Evolutionary conservation across 345 rosid species (phyloP), one percentile per base, ranked within the genome.

Genomic region (Moricandia moricandioides): DNA sequence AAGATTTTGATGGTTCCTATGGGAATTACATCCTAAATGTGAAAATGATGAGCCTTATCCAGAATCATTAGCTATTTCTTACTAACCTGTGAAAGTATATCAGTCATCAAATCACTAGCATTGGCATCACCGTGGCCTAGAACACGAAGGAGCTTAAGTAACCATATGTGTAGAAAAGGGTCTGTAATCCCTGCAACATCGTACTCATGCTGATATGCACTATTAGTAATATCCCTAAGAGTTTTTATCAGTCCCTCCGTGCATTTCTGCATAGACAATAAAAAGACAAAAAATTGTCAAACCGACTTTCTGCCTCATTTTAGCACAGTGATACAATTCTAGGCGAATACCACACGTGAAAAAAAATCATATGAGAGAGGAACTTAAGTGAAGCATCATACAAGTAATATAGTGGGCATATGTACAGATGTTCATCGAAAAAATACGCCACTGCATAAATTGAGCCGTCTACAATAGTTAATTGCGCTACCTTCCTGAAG

Each of bases 181-280:
- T 96, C 99, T 49, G 96, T 77, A 73, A 92, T 96, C 80, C 99
- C 98, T 73, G 97, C 90, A 88, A 96, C 81, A 83, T 96, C 99
- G 87, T 92, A 96, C 82, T 96, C 99, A 37, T 98, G 99, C 65
- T 90, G 80, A 85, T 92, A 96, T 74, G 99, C 84, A 80, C 99
- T 96, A 82, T 96, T 96, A 34, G 78, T 90, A 43, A 87, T 83
- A 83, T 91, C 97, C 88, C 78, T 91, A 71, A 92, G 83, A 73
- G 94, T 86, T 86, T 80, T 89, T 62, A 96, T 93, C 87, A 96
- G 79, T 43, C 94, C 89, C 34, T 92, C 97, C 9, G 91, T 91
- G 83, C 96, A 89, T 82, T 87, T 96, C 98, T 92, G 86, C 81
- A 83, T 16, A 62, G 30, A 35, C 14, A 80, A 71, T 17, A 67